Conservation (phyloP, 495 filamentous ascomycete genomes). For the Friedmanniomyces endolithicus region DNA sequence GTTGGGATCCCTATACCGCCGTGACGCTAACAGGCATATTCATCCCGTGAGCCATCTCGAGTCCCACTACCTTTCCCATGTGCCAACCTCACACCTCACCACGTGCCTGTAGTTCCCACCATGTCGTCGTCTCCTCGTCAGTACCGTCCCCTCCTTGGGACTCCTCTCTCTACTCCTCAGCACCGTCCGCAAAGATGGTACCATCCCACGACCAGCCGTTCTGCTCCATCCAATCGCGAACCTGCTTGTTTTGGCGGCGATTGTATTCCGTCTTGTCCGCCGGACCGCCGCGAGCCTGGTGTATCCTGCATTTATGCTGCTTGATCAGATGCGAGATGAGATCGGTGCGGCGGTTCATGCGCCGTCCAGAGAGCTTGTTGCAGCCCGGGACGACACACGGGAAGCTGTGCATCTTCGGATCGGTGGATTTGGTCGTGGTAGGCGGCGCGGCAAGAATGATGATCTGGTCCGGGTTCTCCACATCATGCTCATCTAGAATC, state of each 20-base stretch:
- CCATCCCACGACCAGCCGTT: neutral
- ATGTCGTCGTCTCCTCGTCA: neutral
- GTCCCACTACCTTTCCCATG: too few species aligned
- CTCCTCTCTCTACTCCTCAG: neutral
- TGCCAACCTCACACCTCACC: too few species aligned
- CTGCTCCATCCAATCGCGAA: neutral
- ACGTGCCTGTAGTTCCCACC: too few species aligned
- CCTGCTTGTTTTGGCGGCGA: neutral
- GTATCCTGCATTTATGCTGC: neutral
- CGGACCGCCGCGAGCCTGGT: neutral
- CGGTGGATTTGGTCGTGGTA: neutral
- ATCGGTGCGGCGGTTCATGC: neutral
- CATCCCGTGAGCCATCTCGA: too few species aligned
- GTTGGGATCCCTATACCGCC: too few species aligned
- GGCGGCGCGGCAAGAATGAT: too few species aligned
- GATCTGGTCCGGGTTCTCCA: neutral
- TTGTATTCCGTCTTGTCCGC: neutral
- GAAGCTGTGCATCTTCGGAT: neutral
- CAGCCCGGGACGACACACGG: neutral
- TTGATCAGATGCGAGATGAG: neutral
- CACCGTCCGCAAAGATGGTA: neutral
- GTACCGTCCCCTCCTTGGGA: too few species aligned
- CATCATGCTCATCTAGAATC: too few species aligned
- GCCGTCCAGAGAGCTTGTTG: neutral
- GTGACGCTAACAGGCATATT: too few species aligned